Conservation (phyloP, 345 rosid species). For the Rhizophora mangle region DNA sequence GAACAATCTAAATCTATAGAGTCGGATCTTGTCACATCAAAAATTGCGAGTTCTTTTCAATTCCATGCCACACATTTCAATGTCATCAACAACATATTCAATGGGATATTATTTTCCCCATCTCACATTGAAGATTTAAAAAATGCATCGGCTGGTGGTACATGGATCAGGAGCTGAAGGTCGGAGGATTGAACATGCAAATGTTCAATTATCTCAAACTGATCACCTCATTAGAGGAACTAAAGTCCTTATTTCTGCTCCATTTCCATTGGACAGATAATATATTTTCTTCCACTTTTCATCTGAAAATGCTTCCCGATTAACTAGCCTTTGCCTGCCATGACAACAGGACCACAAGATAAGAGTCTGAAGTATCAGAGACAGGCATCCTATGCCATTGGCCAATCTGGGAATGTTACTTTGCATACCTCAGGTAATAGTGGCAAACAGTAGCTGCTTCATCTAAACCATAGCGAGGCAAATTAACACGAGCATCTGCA, state of each 20-base stretch:
- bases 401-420: neutral
- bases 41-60: neutral
- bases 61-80: neutral
- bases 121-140: neutral
- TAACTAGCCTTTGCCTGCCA: conserved; percentile 79
- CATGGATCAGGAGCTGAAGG: neutral
- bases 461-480: conserved; percentile 67
- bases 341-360: neutral
- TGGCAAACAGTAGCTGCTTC: conserved; percentile 90
- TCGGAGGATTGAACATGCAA: neutral
- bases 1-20: neutral
- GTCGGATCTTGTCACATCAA: neutral
- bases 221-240: conserved; percentile 64
- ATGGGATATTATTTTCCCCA: neutral
- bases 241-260: conserved; percentile 81
- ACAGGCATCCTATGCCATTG: neutral
- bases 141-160: neutral
- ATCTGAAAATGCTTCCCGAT: conserved; percentile 71
- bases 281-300: conserved; percentile 81
- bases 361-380: neutral
- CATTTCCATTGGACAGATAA: conserved; percentile 82
- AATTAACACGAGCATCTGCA: conserved; percentile 57
- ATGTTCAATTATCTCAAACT: neutral
- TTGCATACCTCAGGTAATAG: conserved; percentile 82
- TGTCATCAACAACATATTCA: neutral